Conservation (phyloP, 2,329 filamentous ascomycete species). For the Aspergillus neotritici region DNA sequence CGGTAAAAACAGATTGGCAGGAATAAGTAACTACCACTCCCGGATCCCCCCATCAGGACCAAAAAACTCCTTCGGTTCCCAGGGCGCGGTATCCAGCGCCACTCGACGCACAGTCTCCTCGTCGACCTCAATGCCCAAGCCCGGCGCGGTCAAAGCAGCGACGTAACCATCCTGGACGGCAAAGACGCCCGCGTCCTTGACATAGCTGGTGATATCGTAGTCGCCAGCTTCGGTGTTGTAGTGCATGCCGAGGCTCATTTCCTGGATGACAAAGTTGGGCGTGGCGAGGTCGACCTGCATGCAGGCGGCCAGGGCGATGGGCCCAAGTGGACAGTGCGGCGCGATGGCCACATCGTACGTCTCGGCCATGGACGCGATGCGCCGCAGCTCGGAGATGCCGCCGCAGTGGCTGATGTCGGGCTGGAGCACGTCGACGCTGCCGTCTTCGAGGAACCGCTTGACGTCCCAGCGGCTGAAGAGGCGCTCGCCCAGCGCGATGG, state of each 20-base stretch:
- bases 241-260: conserved; percentile 75
- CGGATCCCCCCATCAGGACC: conserved; percentile 61
- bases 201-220: conserved; percentile 61
- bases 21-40: conserved; percentile 53
- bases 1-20: neutral
- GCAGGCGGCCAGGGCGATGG: conserved; percentile 65
- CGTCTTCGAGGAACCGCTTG: conserved; percentile 63
- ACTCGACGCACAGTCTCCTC: conserved; percentile 61
- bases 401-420: conserved; percentile 68
- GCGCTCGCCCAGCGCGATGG: conserved; percentile 67
- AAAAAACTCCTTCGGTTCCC: conserved; percentile 62
- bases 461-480: conserved; percentile 69
- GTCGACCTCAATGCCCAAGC: conserved; percentile 65
- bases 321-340: conserved; percentile 68
- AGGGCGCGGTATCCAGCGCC: conserved; percentile 55
- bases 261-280: conserved; percentile 66
- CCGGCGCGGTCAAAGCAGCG: conserved; percentile 53
- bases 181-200: conserved; percentile 60
- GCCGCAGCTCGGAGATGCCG: conserved; percentile 64
- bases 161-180: conserved; percentile 63
- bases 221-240: conserved; percentile 62
- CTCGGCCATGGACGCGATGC: conserved; percentile 66
- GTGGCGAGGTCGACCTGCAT: conserved; percentile 59
- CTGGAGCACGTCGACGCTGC: conserved; percentile 65
- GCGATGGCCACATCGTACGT: conserved; percentile 68